Percentiles rank a stretch among this genome's conserved stretches.
Evolutionary conservation across 202 grass and related monocot genomes (phyloP).

Genomic region (Musa balbisiana): DNA sequence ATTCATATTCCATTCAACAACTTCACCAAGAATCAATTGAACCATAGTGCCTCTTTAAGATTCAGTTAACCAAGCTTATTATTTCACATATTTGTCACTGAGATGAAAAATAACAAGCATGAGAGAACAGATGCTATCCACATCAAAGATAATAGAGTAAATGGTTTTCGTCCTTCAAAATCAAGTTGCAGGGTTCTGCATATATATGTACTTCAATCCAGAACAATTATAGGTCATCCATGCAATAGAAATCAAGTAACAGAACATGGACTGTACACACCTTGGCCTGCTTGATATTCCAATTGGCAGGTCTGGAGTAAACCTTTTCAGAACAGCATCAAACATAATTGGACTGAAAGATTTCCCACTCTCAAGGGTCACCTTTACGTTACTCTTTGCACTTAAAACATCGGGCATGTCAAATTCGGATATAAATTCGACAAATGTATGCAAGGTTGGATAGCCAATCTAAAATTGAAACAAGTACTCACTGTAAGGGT

Average conservation of each 20-base stretch:
- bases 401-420: constrained; percentile 50
- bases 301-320: constrained; percentile 65
- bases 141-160: too few species aligned
- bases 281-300: constrained; percentile 66
- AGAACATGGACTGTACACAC: constrained; percentile 20
- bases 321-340: constrained; percentile 63
- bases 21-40: too few species aligned
- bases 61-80: too few species aligned
- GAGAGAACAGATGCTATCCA: too few species aligned
- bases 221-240: not conserved
- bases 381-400: constrained; percentile 48
- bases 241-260: not conserved
- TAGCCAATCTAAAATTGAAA: constrained; percentile 53
- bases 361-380: constrained; percentile 43
- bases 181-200: not conserved
- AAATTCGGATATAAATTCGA: constrained; percentile 74
- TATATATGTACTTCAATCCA: not conserved
- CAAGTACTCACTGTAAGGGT: constrained; percentile 13
- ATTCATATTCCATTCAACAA: too few species aligned
- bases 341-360: constrained; percentile 78
- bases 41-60: too few species aligned
- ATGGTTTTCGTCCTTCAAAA: too few species aligned
- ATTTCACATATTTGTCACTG: too few species aligned
- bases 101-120: too few species aligned
- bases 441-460: constrained; percentile 70